Conservation (phyloP, 2,329 filamentous ascomycete genomes). For the Bipolaris bicolor region DNA sequence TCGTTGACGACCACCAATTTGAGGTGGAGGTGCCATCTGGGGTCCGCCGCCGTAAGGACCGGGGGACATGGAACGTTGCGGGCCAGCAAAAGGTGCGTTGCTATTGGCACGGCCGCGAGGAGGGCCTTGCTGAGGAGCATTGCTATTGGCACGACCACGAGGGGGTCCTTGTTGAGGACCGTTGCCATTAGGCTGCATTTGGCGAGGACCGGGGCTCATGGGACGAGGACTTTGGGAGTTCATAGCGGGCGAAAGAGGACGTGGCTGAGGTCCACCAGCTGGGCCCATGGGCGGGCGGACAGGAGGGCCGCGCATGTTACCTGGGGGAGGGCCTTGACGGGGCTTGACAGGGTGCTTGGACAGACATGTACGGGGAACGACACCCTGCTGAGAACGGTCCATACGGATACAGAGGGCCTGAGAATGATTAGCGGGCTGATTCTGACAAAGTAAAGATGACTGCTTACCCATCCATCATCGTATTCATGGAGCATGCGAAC, state of each 20-base stretch:
- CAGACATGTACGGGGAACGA: conserved; percentile 90
- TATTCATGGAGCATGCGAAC: conserved; percentile 93
- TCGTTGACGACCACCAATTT: conserved; percentile 43
- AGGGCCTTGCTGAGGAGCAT: conserved; percentile 40
- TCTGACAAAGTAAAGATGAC: background rate
- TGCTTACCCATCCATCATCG: conserved; percentile 94
- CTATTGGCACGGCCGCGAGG: conserved; percentile 45
- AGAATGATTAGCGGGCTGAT: conserved; percentile 16
- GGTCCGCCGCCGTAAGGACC: conserved; percentile 48
- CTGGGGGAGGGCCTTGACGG: conserved; percentile 59
- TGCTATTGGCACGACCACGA: conserved; percentile 46
- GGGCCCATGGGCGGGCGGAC: conserved; percentile 41
- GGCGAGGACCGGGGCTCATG: conserved; percentile 45
- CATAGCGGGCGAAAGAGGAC: conserved; percentile 55
- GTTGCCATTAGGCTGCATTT: conserved; percentile 24
- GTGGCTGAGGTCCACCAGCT: conserved; percentile 40
- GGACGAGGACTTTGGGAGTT: conserved; percentile 52
- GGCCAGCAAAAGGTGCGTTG: conserved; percentile 46
- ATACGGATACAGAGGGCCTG: conserved; percentile 89
- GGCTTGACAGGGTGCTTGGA: conserved; percentile 92
- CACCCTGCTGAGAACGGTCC: conserved; percentile 89
- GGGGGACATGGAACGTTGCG: conserved; percentile 48
- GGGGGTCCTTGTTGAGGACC: conserved; percentile 13
- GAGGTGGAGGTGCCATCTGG: conserved; percentile 39
- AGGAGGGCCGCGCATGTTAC: conserved; percentile 40